Evolutionary conservation across 495 filamentous ascomycete genomes (phyloP).

Genomic region (Amorphotheca resinae): DNA sequence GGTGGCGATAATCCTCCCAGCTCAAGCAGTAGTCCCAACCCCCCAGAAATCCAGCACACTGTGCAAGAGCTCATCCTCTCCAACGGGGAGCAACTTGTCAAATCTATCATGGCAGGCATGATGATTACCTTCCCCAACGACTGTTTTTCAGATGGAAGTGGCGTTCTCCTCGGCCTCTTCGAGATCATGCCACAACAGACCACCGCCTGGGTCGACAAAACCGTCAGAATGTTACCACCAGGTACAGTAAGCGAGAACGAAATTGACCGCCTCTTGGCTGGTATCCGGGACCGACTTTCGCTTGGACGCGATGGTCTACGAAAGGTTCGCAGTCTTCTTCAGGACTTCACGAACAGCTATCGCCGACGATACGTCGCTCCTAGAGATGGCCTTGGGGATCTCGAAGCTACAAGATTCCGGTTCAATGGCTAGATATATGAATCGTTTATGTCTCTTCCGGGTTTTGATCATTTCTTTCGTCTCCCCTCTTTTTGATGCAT

Average conservation of each 20-base stretch:
- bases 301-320: slow-evolving; percentile 51
- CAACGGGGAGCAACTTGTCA: slow-evolving; percentile 67
- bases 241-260: slow-evolving; percentile 58
- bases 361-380: slow-evolving; percentile 87
- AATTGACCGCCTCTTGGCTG: slow-evolving; percentile 50
- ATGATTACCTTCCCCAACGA: slow-evolving; percentile 96
- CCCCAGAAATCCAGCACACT: slow-evolving; percentile 49
- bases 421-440: slow-evolving; percentile 34
- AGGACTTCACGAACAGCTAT: slow-evolving; percentile 95
- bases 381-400: slow-evolving; percentile 72
- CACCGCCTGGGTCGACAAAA: slow-evolving; percentile 65
- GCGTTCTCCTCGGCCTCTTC: slow-evolving; percentile 80
- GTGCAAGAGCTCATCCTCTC: slow-evolving; percentile 58
- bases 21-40: slow-evolving; percentile 50
- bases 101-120: slow-evolving; percentile 87
- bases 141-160: slow-evolving; percentile 86
- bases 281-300: slow-evolving; percentile 54
- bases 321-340: slow-evolving; percentile 72
- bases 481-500: slow-evolving; percentile 9
- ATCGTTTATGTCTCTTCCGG: not conserved
- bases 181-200: slow-evolving; percentile 72
- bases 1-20: slow-evolving; percentile 64
- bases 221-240: slow-evolving; percentile 67
- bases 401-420: slow-evolving; percentile 77
- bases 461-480: not conserved